Evolutionary conservation across 306 rosid species (phyloP), one percentile per base, ranked within the genome.

Genomic region (Acacia confusa): DNA sequence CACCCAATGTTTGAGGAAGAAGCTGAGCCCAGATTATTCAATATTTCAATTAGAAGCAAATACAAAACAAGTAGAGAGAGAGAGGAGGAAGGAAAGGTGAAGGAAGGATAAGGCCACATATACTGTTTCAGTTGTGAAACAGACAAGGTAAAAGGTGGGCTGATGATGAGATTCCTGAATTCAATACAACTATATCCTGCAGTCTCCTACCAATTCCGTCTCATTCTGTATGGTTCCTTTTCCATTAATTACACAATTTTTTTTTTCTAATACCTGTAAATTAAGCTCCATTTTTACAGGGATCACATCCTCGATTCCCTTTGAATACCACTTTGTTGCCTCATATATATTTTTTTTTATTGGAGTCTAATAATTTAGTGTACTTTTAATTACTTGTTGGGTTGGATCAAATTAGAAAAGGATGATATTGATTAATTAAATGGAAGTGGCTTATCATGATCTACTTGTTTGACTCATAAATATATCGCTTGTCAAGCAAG

Each of bases 111-210:
- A 63, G 67, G 64, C 74, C 88, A 84, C 86, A 65, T 78, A 82
- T 34, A 74, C 88, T 45, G 86, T 52, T 80, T 83, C 88, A 60
- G 91, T 80, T 88, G 91, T 86, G 93, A 91, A 91, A 90, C 90
- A 69, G 97, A 90, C 92, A 89, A 88, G 81, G 81, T 6, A 53
- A 88, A 86, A 75, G 89, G 88, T 72, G 28, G 47, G 91, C 80
- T 79, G 82, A 82, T 87, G 86, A 89, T 71, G 87, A 72, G 65
- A 74, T 84, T 79, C 55, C 85, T 74, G 61, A 82, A 55, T 64
- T 27, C 74, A 71, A 78, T 50, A 82, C 84, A 75, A 74, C 68
- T 19, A 32, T 22, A 25, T 78, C 75, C 78, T 41, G 14, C 34
- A 63, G 32, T 6, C 76, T 64, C 67, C 32, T 76, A 63, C 27